Evolutionary conservation across 1,139 yeast genomes (phyloP), one percentile per base, ranked within the genome.

Genomic region (Sugiyamaella japonica): DNA sequence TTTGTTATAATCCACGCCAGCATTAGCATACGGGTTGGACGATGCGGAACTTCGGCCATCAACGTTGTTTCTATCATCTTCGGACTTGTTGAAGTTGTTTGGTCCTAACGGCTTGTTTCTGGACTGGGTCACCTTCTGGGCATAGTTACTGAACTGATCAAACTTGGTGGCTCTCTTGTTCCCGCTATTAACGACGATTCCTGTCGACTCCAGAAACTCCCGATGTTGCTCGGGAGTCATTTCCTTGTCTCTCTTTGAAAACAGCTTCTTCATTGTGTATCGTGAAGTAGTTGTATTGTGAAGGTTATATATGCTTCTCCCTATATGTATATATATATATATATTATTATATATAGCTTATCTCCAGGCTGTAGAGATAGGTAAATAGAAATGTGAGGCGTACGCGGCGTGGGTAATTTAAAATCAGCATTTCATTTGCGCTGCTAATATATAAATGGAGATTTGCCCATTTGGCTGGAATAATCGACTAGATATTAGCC

Each of bases 181-280:
- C 32, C 63, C 59, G 23, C 52, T 50, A 17, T 57, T 61, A 16
- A 58, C 57, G 5, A 66, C 63, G n/a, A 71, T 63, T 13, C 71
- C 70, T 23, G 62, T 57, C 42, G 57, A 59, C 51, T 63, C 65
- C 48, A 72, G 61, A 17, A 53, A 57, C 54, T 70, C 69, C 44
- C 63, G 59, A 54, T 63, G 63, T 60, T 72, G 70, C 56, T 70
- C 73, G n/a, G 66, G 66, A 34, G 70, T 63, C 55, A 64, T 62
- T 61, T 72, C 75, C 61, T 71, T 71, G 17, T 66, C 63, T 58
- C 62, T 67, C 54, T 67, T 71, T 56, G 61, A 62, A 58, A 71
- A 70, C 54, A 67, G 56, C 53, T 68, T 69, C 58, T 71, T 70
- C 67, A 70, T 69, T 39, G 6, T 20, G 6, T 20, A 3, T 20